phyloP scores from a whole-genome alignment of 805 yeast species.

The Candida pini region DNA sequence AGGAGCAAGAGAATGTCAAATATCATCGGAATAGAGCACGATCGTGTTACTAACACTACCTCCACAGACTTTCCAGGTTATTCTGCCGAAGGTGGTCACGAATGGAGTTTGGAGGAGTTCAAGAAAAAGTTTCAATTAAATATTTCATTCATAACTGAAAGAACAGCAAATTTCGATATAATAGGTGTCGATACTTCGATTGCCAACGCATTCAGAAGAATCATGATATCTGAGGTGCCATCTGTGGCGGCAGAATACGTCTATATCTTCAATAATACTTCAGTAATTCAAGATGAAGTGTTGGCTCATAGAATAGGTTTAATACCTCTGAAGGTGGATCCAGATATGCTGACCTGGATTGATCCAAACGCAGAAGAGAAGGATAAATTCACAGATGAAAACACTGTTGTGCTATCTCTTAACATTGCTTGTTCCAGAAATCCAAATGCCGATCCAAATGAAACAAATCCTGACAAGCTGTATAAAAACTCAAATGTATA shows the following conservation, averaged over 20 bases:
- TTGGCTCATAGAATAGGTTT: slow-evolving; percentile 93
- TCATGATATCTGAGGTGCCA: slow-evolving; percentile 96
- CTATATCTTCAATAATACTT: slow-evolving; percentile 87
- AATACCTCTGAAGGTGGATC: slow-evolving; percentile 85
- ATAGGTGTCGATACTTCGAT: slow-evolving; percentile 84
- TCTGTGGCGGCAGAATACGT: slow-evolving; percentile 92
- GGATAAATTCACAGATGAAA: slow-evolving; percentile 74
- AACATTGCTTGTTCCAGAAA: slow-evolving; percentile 81
- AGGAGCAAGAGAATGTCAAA: too few relatives aligned
- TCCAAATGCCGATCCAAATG: slow-evolving; percentile 71
- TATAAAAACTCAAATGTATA: slow-evolving; percentile 84
- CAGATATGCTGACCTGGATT: slow-evolving; percentile 83
- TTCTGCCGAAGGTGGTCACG: slow-evolving; percentile 49
- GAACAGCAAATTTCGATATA: slow-evolving; percentile 81
- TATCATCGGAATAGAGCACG: slow-evolving; percentile 81
- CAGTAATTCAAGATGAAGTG: slow-evolving; percentile 96
- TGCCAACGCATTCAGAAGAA: slow-evolving; percentile 94
- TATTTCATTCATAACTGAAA: slow-evolving; percentile 57
- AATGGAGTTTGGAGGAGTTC: slow-evolving; percentile 84
- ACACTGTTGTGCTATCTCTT: slow-evolving; percentile 79
- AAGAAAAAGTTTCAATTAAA: slow-evolving; percentile 60
- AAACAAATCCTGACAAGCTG: slow-evolving; percentile 76
- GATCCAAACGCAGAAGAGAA: slow-evolving; percentile 60
- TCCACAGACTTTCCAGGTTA: slow-evolving; percentile 93
- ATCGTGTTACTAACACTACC: slow-evolving; percentile 84